phyloP scores from a whole-genome alignment of 495 filamentous ascomycete species.

The Neurospora sp. region DNA sequence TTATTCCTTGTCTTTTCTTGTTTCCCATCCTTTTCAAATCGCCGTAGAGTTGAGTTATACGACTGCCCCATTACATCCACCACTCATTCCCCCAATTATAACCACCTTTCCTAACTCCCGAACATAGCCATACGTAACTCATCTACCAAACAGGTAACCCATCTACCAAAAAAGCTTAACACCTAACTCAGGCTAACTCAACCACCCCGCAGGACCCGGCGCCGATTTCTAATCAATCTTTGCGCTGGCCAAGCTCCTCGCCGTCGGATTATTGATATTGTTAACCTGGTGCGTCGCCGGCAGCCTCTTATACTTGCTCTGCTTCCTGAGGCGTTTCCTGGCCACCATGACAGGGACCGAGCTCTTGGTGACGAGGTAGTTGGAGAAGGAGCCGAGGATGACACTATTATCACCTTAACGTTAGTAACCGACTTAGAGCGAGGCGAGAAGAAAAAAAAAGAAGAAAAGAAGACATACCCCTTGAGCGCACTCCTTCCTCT shows the following conservation, averaged over 20 bases:
- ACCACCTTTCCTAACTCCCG: not conserved
- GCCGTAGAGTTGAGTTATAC: not conserved
- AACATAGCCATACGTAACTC: not conserved
- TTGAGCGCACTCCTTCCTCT: constrained; percentile 85
- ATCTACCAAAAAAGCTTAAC: too few species aligned
- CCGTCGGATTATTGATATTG: constrained; percentile 54
- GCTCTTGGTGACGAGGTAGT: constrained; percentile 91
- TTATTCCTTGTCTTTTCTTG: not conserved
- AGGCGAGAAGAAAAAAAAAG: not conserved
- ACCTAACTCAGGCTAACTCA: too few species aligned
- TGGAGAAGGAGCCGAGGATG: constrained; percentile 88
- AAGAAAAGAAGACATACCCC: constrained; percentile 51
- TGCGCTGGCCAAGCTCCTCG: constrained; percentile 52
- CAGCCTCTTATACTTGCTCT: constrained; percentile 55
- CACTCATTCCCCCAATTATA: not conserved
- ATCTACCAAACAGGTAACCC: not conserved
- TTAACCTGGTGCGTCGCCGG: constrained; percentile 56
- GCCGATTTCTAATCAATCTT: constrained; percentile 49
- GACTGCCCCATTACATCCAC: not conserved
- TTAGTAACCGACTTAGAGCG: not conserved
- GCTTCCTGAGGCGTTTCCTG: constrained; percentile 65
- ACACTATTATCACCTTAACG: constrained; percentile 45
- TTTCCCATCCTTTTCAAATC: not conserved
- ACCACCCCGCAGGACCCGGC: not conserved
- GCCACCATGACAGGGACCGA: constrained; percentile 96